These are phyloP conservation scores for Erythrobasidium hasegawianum DNA, from an alignment of 1,284 basidiomycete species.

Conservation along the genomic window DNA sequence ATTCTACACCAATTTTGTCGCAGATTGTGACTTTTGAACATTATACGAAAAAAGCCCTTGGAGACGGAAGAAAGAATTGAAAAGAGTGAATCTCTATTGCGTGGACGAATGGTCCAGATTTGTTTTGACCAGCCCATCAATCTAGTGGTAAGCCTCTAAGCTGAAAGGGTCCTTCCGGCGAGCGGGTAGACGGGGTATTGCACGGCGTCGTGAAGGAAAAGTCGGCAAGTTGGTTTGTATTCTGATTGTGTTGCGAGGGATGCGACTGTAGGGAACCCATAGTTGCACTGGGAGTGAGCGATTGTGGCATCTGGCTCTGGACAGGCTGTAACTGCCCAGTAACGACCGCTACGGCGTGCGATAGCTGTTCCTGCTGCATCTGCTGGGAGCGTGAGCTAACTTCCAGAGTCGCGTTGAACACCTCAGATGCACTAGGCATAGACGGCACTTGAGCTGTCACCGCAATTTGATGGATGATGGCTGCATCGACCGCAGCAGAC, in stretches of 20 bases:
- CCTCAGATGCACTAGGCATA: conserved; percentile 23
- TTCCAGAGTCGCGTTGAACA: conserved; percentile 32
- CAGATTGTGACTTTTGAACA: no score
- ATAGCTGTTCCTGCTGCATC: conserved; percentile 31
- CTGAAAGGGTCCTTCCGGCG: conserved; percentile 24
- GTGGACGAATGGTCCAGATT: no score
- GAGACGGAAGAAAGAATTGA: no score
- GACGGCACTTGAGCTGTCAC: conserved; percentile 10
- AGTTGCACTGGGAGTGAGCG: neutral
- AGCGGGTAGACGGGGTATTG: conserved; percentile 26
- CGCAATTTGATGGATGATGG: conserved; percentile 24
- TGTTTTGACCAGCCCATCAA: no score
- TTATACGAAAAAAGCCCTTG: no score
- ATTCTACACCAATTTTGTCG: no score
- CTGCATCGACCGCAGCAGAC: conserved; percentile 19
- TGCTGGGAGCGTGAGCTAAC: conserved; percentile 31
- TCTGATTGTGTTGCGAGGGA: conserved; percentile 15
- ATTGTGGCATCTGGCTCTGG: no score
- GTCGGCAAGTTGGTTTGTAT: conserved; percentile 22
- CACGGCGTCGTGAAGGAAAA: conserved; percentile 31
- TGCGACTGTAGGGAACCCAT: neutral
- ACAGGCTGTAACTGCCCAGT: neutral
- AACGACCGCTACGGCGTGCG: conserved; percentile 24
- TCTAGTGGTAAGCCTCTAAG: neutral
- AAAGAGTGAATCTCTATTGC: no score